phyloP scores from a whole-genome alignment of 176 grass and related monocot species.

The Aegilops sharonensis region DNA sequence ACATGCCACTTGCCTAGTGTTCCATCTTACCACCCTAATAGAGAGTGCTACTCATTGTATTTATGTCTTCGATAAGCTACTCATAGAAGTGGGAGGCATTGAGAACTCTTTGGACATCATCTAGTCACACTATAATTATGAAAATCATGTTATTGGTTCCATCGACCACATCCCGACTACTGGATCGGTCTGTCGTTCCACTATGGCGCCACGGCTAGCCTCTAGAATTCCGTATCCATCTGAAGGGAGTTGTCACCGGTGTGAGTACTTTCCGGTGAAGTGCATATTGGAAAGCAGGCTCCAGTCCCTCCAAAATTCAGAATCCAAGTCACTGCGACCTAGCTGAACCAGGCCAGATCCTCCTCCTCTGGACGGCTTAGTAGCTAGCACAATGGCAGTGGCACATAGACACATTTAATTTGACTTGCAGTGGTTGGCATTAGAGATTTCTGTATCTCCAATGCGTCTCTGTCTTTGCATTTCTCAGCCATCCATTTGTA shows the following conservation, averaged over 20 bases:
- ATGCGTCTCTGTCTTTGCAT: no score
- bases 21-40: neutral
- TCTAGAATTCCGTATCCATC: no score
- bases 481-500: neutral
- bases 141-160: neutral
- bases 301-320: neutral
- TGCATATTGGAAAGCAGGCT: neutral
- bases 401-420: no score
- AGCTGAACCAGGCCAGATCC: neutral
- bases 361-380: no score
- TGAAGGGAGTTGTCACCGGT: neutral
- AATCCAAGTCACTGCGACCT: neutral
- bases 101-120: neutral
- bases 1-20: neutral
- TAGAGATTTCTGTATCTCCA: no score
- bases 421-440: no score
- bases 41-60: no score
- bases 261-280: neutral
- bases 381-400: no score
- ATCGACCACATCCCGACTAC: neutral
- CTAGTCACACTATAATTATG: neutral
- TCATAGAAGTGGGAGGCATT: no score
- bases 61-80: no score
- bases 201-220: no score
- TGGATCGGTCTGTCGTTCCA: no score